Evolutionary conservation across 2,329 filamentous ascomycete genomes (phyloP).

Genomic region (Aspergillus eucalypticola): DNA sequence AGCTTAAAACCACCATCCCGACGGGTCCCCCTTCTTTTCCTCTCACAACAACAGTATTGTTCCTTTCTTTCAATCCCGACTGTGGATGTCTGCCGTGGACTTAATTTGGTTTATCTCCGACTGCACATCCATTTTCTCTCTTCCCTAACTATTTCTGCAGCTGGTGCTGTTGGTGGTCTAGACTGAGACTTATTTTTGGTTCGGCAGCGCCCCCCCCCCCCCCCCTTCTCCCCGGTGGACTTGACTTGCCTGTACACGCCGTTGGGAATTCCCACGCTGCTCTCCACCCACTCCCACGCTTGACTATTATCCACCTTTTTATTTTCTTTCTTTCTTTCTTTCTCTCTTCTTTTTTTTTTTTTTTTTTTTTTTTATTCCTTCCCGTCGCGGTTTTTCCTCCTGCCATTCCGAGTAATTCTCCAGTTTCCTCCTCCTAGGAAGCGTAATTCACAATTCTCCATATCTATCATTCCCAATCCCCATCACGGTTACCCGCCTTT

Average conservation of each 20-base stretch:
- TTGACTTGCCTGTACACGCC: neutral
- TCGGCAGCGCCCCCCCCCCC: slow-evolving; percentile 1
- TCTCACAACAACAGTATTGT: no score
- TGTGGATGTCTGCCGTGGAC: neutral
- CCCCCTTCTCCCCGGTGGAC: no score
- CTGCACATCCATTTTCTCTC: neutral
- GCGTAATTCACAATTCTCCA: no score
- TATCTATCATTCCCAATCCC: no score
- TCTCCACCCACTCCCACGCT: neutral
- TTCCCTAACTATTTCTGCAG: neutral
- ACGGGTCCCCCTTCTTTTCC: no score
- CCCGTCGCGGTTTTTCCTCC: neutral
- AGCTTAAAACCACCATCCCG: no score
- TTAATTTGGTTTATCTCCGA: neutral
- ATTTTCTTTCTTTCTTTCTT: slow-evolving; percentile 5
- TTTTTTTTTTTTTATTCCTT: slow-evolving; percentile 6
- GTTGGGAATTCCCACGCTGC: slow-evolving; percentile 3
- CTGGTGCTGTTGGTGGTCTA: slow-evolving; percentile 7
- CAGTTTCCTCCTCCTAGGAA: no score
- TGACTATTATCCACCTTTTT: neutral
- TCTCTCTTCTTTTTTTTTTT: slow-evolving; percentile 4
- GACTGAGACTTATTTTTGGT: slow-evolving; percentile 20
- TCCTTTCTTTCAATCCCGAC: no score
- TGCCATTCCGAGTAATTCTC: no score
- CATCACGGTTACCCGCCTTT: neutral